phyloP scores from a whole-genome alignment of 1,139 yeast species.

The Pichia terricola region DNA sequence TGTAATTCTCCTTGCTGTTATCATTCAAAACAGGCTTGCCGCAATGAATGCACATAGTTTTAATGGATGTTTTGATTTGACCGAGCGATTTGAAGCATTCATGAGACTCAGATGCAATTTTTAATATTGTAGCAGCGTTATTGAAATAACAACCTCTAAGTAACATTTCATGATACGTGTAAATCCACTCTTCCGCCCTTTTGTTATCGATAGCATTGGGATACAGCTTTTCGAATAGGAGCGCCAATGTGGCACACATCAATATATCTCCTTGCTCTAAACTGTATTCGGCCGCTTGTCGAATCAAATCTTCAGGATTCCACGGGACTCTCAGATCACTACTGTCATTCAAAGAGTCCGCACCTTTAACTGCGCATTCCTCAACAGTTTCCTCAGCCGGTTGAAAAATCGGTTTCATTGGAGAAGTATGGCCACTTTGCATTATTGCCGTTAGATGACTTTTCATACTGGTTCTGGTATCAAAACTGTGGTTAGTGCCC shows the following conservation, averaged over 20 bases:
- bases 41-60: slow-evolving; percentile 65
- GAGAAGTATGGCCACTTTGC: slow-evolving; percentile 2
- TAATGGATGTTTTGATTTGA: slow-evolving; percentile 45
- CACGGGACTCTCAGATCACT: slow-evolving; percentile 31
- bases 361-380: too few relatives aligned
- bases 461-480: slow-evolving; percentile 18
- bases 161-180: slow-evolving; percentile 48
- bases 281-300: slow-evolving; percentile 44
- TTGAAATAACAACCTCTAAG: slow-evolving; percentile 45
- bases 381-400: too few relatives aligned
- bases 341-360: too few relatives aligned
- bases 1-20: slow-evolving; percentile 33
- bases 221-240: slow-evolving; percentile 43
- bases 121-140: slow-evolving; percentile 49
- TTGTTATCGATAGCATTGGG: slow-evolving; percentile 23
- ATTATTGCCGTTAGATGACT: slow-evolving; percentile 21
- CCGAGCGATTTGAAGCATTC: slow-evolving; percentile 37
- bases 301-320: slow-evolving; percentile 34
- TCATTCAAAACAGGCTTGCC: slow-evolving; percentile 57
- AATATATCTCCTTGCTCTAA: slow-evolving; percentile 56
- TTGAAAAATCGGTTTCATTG: neutral
- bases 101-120: slow-evolving; percentile 33
- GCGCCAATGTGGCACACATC: slow-evolving; percentile 49
- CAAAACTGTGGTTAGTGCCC: slow-evolving; percentile 18
- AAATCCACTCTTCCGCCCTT: slow-evolving; percentile 45